Conservation (phyloP, 306 rosid species). For the Malus orientalis region DNA sequence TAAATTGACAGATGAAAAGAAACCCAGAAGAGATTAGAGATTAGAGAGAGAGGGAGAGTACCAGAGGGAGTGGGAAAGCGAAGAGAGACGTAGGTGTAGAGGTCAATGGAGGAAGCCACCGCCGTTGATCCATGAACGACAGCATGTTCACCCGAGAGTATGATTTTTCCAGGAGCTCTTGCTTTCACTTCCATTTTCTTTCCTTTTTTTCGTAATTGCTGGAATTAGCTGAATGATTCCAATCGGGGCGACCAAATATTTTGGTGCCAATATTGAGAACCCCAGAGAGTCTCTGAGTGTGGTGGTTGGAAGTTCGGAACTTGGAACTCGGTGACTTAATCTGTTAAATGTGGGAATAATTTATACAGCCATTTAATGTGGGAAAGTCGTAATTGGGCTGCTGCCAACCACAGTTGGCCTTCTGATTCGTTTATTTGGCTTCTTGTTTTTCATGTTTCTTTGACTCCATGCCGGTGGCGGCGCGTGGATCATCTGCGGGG, state of each 20-base stretch:
- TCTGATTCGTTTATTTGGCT: background rate
- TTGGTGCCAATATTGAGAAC: background rate
- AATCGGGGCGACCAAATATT: background rate
- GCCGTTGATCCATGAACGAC: slow-evolving; percentile 97
- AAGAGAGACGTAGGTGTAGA: slow-evolving; percentile 65
- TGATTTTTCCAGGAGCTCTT: slow-evolving; percentile 91
- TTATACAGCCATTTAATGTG: background rate
- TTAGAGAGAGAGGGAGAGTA: slow-evolving; percentile 4
- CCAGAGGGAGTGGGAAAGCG: slow-evolving; percentile 68
- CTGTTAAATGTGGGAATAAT: background rate
- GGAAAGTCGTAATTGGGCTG: background rate
- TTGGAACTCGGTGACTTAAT: background rate
- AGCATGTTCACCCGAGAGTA: slow-evolving; percentile 88
- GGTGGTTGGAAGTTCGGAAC: no score
- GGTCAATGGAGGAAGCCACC: slow-evolving; percentile 72
- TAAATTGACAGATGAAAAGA: background rate
- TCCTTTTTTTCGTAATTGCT: background rate
- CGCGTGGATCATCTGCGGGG: background rate
- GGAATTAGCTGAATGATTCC: no score
- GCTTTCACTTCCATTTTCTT: slow-evolving; percentile 64
- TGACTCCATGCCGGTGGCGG: background rate
- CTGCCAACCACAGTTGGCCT: background rate
- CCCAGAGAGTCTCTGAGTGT: no score
- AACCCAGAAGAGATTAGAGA: background rate
- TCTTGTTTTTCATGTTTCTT: background rate